A percentile compares a stretch with the other conserved stretches of the same genome.
phyloP scores from a whole-genome alignment of 108 stramenopile genomes.

The Skeletonema menzelii region DNA sequence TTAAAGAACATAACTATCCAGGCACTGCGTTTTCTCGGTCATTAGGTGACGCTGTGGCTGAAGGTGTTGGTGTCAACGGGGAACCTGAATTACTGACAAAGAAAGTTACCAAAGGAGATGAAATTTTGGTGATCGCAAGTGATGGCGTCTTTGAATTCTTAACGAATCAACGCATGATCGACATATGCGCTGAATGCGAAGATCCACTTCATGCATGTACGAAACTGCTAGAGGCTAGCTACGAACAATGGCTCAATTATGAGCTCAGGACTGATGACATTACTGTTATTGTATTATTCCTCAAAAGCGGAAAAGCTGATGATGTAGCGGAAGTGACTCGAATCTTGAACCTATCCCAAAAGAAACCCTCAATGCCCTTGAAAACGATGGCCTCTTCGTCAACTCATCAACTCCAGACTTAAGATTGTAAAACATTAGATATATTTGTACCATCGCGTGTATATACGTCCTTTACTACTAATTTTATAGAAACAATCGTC shows the following conservation, averaged over 20 bases:
- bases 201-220: slow-evolving; percentile 93
- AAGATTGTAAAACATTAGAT: background rate
- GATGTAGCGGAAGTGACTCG: background rate
- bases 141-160: slow-evolving; percentile 98
- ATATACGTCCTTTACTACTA: too few relatives aligned
- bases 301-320: slow-evolving; percentile 18
- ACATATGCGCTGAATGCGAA: slow-evolving; percentile 56
- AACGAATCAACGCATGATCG: slow-evolving; percentile 82
- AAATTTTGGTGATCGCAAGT: slow-evolving; percentile 87
- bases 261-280: slow-evolving; percentile 99
- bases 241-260: slow-evolving; percentile 96
- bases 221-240: slow-evolving; percentile 93
- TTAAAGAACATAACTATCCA: slow-evolving; percentile 81
- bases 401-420: background rate
- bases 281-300: slow-evolving; percentile 90
- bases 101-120: slow-evolving; percentile 71
- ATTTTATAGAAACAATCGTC: slow-evolving; percentile 44
- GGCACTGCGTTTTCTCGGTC: slow-evolving; percentile 96
- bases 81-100: slow-evolving; percentile 88
- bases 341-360: too few relatives aligned
- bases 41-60: slow-evolving; percentile 87
- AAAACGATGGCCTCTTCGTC: background rate
- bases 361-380: background rate
- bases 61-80: slow-evolving; percentile 85
- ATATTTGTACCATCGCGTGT: too few relatives aligned